Base-by-base conservation (phyloP, 345 rosid genomes). In the Boechera stricta region DNA sequence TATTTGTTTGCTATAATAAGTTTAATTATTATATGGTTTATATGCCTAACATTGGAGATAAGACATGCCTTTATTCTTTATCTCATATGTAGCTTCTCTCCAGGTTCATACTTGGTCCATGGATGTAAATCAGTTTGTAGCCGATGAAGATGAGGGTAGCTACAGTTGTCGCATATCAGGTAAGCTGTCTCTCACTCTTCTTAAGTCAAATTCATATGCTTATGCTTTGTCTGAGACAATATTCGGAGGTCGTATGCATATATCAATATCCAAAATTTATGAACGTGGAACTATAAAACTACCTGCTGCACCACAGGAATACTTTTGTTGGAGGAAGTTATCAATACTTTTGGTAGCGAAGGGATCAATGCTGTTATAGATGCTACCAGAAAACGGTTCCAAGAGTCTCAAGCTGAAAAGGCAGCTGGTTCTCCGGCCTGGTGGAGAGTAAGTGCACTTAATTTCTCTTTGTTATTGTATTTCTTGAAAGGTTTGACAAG, bases 141-240 rank as follows among this genome's bases (percentile, higher is more conserved):
- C 96, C 45, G 96, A 91, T 79, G 98, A 94, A 80, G 98, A 94
- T 83, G 97, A 91, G 74, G 88, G 76, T 72, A 86, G 90, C 69
- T 94, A 89, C 77, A 91, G 90, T 76, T 91, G 93, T 75, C 98
- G 98, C 21, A 83, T 90, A 72, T 94, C 96, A 80, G 97, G 98
- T 89, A 79, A 71, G 90, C 54, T 42, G 56, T 74, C 32, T 57
- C 67, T 62, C 31, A 12, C 35, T 64, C 55, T 73, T 62, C 32
- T 61, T 6, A 52, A 66, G 52, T 67, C 52, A 72, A 16, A 42
- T 9, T 59, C 51, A 52, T 41, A 21, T 78, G 58, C 74, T 39
- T 60, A 61, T 61, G 4, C 39, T n/a, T 29, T 51, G 41, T 7
- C 49, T 32, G 63, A 38, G 26, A 66, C 26, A 44, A 60, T 42